Base-by-base conservation (phyloP, 164 flowering plant species). In the Annona cherimola region DNA sequence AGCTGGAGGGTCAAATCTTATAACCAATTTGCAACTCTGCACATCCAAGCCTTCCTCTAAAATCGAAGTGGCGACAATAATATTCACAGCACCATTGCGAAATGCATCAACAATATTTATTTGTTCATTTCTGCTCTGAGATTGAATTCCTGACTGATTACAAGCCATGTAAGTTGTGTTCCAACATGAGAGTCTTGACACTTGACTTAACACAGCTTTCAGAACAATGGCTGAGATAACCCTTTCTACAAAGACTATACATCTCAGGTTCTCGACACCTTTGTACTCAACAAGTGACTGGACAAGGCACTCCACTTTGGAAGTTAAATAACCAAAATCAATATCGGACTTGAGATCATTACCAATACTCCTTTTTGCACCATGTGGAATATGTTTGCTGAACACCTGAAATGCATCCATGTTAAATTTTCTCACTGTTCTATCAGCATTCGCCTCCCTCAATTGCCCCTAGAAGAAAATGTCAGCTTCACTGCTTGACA, bases 41-140 rank as follows among this genome's bases (percentile, higher is more conserved):
- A 94, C 96, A 84, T 94, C 97, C 72, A 94, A 78, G 39, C 98
- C 98, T 78, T 94, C 98, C 79, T 94, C 98, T 57, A 94, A 95
- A 77, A 94, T 92, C n/a, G 92, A 86, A 6, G 98, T 94, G 41
- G 98, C 94, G 64, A 90, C 86, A 73, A 92, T 87, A 7, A 94
- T 81, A 70, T 94, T 88, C 45, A 94, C 98, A 61, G 44, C 55
- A 73, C 98, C 98, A 55, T 74, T 75, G 5, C 91, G 92, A 59
- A 94, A 94, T 64, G 85, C 86, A 64, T 86, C 91, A 63, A 94
- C 88, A 81, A 90, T 86, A 68, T 80, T 75, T 44, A 82, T 84
- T 71, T 94, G 98, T 7, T 70, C 81, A 18, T 79, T 86, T 71
- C 93, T 78, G n/a, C 87, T 78, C 66, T 94, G 98, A 45, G 77